These are phyloP conservation scores for Ciborinia camelliae DNA, from an alignment of 2,329 filamentous ascomycete species.

Conservation along the genomic window DNA sequence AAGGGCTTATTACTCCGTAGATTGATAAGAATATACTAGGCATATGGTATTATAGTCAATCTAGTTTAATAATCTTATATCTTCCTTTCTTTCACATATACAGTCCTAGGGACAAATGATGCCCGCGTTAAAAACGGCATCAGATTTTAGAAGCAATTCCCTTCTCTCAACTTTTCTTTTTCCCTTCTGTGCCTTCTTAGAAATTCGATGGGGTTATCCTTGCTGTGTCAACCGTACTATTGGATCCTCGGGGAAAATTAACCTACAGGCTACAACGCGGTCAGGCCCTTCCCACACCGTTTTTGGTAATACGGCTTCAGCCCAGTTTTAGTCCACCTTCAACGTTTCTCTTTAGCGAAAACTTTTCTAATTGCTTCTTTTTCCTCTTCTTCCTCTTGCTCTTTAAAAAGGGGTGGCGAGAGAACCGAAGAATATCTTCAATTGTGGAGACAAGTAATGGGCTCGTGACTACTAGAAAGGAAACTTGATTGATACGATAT, in stretches of 20 bases:
- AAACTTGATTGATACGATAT: conserved; percentile 3
- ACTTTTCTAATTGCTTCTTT: background rate
- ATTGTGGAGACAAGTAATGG: conserved; percentile 3
- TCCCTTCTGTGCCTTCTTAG: background rate
- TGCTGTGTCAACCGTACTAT: conserved; percentile 12
- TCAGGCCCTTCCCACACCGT: conserved; percentile 8
- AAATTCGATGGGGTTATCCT: background rate
- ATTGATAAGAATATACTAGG: background rate
- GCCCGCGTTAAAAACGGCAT: background rate
- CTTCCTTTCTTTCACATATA: background rate
- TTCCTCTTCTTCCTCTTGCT: background rate
- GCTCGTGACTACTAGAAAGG: background rate
- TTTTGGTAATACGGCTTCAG: background rate
- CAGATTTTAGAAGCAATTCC: background rate
- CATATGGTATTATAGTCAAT: too few relatives aligned
- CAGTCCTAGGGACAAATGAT: background rate
- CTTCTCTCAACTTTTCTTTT: background rate
- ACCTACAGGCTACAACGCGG: background rate
- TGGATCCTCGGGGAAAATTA: conserved; percentile 13
- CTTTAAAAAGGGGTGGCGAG: background rate
- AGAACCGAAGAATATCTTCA: background rate
- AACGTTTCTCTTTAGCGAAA: background rate
- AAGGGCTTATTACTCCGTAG: too few relatives aligned
- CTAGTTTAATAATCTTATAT: background rate
- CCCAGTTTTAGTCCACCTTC: background rate